Conservation (phyloP, 2,329 filamentous ascomycete genomes). For the Cladophialophora bantiana region DNA sequence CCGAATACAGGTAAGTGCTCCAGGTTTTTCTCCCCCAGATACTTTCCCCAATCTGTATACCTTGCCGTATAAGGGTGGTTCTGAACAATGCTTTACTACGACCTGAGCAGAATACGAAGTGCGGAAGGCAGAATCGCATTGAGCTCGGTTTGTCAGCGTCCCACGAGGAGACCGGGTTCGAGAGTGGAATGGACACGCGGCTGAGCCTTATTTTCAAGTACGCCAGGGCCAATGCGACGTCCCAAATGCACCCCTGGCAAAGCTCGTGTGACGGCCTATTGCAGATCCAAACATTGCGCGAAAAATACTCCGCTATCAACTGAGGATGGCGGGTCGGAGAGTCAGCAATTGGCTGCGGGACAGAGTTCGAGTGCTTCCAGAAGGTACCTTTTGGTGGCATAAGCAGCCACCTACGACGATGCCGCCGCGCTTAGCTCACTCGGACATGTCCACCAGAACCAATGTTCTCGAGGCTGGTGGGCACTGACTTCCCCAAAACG, state of each 20-base stretch:
- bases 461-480: slow-evolving; percentile 3
- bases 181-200: not conserved
- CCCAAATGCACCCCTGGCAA: not conserved
- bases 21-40: not conserved
- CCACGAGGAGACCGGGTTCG: not conserved
- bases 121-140: not conserved
- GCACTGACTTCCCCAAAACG: slow-evolving; percentile 4
- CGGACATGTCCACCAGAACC: slow-evolving; percentile 14
- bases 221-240: slow-evolving; percentile 6
- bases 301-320: slow-evolving; percentile 8
- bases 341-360: slow-evolving; percentile 10
- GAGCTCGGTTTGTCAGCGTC: not conserved
- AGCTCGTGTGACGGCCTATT: not conserved
- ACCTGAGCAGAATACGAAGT: not conserved
- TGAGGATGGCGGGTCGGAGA: not conserved
- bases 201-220: slow-evolving; percentile 1
- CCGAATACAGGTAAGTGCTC: not conserved
- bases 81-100: not conserved
- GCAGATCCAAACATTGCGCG: not conserved
- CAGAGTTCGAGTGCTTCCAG: slow-evolving; percentile 10
- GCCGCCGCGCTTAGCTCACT: not conserved
- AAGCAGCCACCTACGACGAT: slow-evolving; percentile 21
- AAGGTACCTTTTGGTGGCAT: slow-evolving; percentile 5
- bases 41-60: not conserved
- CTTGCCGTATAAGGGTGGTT: not conserved